Percentiles rank a stretch among this genome's conserved stretches.
phyloP scores from a whole-genome alignment of 176 grass and related monocot species.

The Aechmea fasciata region DNA sequence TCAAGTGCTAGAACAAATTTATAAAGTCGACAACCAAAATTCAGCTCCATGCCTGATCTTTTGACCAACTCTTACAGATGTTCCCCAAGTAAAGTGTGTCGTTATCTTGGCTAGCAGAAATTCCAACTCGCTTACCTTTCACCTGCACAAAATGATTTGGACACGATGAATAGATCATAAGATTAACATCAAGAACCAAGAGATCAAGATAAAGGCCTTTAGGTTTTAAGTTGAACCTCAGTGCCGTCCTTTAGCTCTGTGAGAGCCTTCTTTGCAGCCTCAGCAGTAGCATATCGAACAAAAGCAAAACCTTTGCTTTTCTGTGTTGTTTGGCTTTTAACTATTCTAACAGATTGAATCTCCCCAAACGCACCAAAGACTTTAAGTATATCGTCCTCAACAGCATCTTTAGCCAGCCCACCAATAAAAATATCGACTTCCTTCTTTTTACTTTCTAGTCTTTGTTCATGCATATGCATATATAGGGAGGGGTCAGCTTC shows the following conservation, averaged over 20 bases:
- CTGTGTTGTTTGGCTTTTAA: conserved; percentile 31
- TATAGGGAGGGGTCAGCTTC: conserved; percentile 28
- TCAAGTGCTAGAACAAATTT: background rate
- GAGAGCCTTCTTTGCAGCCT: conserved; percentile 63
- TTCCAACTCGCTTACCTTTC: conserved; percentile 48
- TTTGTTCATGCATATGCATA: conserved; percentile 11
- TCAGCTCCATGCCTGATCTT: conserved; percentile 47
- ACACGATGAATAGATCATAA: conserved; percentile 14
- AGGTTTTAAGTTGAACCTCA: conserved; percentile 44
- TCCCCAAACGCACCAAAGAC: conserved; percentile 57
- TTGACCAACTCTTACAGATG: conserved; percentile 77
- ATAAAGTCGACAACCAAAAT: conserved; percentile 8
- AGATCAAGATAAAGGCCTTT: conserved; percentile 17
- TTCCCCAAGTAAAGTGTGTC: conserved; percentile 56
- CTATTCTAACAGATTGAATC: conserved; percentile 50
- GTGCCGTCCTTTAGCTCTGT: conserved; percentile 56
- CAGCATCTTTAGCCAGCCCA: conserved; percentile 44
- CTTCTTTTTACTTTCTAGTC: conserved; percentile 29
- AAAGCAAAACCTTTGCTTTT: conserved; percentile 56
- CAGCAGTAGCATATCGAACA: conserved; percentile 41
- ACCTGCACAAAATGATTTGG: conserved; percentile 49
- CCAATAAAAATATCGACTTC: conserved; percentile 61
- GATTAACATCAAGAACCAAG: background rate
- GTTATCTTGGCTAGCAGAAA: conserved; percentile 51
- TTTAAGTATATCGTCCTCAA: conserved; percentile 47